These are phyloP conservation scores for Neurospora sp. DNA, from an alignment of 495 filamentous ascomycete species.

Conservation along the genomic window DNA sequence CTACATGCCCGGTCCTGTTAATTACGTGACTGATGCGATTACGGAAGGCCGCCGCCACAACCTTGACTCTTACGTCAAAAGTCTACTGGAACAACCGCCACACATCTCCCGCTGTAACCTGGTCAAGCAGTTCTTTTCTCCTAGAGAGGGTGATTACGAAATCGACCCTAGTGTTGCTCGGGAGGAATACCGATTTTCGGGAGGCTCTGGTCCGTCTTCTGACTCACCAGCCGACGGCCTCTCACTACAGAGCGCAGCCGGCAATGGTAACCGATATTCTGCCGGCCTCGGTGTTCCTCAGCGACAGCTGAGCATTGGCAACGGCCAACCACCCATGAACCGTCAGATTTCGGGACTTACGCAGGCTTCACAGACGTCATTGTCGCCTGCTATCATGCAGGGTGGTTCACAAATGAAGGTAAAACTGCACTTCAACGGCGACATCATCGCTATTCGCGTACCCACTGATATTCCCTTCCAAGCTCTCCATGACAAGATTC, in stretches of 20 bases:
- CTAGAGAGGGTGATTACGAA: constrained; percentile 84
- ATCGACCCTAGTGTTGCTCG: constrained; percentile 60
- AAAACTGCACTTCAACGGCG: constrained; percentile 86
- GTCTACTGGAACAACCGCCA: constrained; percentile 68
- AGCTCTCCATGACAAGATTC: constrained; percentile 72
- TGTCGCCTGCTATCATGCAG: constrained; percentile 37
- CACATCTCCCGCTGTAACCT: constrained; percentile 76
- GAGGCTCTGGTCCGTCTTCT: constrained; percentile 63
- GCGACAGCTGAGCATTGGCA: constrained; percentile 45
- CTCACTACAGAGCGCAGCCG: constrained; percentile 69
- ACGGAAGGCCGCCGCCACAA: constrained; percentile 86
- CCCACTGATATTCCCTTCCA: constrained; percentile 67
- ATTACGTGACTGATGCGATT: constrained; percentile 94
- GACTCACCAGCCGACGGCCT: constrained; percentile 44
- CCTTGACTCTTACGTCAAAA: constrained; percentile 89
- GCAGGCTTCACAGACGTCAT: constrained; percentile 52
- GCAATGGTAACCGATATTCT: constrained; percentile 40
- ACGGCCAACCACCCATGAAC: constrained; percentile 49
- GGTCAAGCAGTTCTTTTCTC: constrained; percentile 83
- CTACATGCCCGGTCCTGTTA: constrained; percentile 98
- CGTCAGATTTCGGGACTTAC: constrained; percentile 68
- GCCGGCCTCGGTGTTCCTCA: constrained; percentile 45
- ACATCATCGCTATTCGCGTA: constrained; percentile 83
- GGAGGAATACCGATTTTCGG: constrained; percentile 61
- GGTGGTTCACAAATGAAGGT: constrained; percentile 60